Base-by-base conservation (phyloP, 176 grass and related monocot genomes). In the Echinochloa phyllopogon region DNA sequence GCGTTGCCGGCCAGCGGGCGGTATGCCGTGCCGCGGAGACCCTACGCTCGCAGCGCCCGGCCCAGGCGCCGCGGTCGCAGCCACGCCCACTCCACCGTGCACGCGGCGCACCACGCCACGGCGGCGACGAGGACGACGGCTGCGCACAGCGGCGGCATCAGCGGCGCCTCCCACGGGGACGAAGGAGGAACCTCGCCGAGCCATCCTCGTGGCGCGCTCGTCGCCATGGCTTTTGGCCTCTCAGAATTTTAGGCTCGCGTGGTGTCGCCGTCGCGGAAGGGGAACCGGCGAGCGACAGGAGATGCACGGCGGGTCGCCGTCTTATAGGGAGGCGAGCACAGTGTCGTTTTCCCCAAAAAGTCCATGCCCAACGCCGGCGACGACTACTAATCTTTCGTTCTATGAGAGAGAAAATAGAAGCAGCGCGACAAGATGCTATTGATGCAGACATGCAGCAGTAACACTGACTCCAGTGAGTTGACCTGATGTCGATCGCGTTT, bases 81-180 rank as follows among this genome's bases (percentile, higher is more conserved):
- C 90, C 90, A 92, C 2, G 59, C 79, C 82, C 82, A 88, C 74
- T 88, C 77, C 65, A 60, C 9, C 40, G 13, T 29, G 75, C 68
- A 70, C 9, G 29, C 58, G 8, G 69, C 77, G 67, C 70, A 65
- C 88, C 88, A 90, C 52, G 68, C 65, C 13, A 84, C 59, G 57
- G 49, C 25, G 17, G 11, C n/a, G 40, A 6, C 20, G 62, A 37
- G 5, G 14, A 20, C 23, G n/a, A 69, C 16, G 1, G 20, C 24
- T 51, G 57, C 56, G 38, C 51, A 71, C n/a, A 42, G 45, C 39
- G n/a, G n/a, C n/a, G n/a, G n/a, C n/a, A n/a, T n/a, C n/a, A n/a
- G n/a, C n/a, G 1, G 56, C 52, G 33, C 27, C 15, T 40, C 24
- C 62, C 45, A 52, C 10, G 59, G 76, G 42, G 65, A 63, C 14